Evolutionary conservation across 2,329 filamentous ascomycete genomes (phyloP).

Genomic region (Diaporthe destruens): DNA sequence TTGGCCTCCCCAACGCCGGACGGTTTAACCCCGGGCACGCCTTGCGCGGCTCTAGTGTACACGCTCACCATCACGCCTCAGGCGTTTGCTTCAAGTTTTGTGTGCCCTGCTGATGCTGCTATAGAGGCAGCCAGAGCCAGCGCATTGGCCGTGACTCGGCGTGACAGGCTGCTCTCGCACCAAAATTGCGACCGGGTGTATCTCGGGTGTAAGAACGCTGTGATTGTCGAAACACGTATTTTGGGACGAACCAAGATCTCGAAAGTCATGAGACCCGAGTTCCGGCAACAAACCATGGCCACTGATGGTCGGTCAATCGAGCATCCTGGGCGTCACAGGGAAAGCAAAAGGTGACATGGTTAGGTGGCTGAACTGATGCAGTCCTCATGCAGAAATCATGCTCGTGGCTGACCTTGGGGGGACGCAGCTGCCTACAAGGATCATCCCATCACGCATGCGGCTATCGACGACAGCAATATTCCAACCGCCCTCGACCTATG

Average conservation of each 20-base stretch:
- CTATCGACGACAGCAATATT: conserved; percentile 10
- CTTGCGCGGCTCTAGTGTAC: no score
- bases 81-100: background rate
- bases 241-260: conserved; percentile 28
- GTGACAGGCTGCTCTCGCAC: conserved; percentile 6
- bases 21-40: background rate
- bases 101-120: background rate
- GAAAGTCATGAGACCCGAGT: conserved; percentile 8
- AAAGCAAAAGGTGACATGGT: background rate
- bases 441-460: conserved; percentile 3
- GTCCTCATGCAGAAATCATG: conserved; percentile 11
- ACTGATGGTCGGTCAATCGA: background rate
- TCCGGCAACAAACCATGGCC: background rate
- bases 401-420: background rate
- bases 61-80: background rate
- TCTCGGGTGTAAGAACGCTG: conserved; percentile 18
- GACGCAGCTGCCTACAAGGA: conserved; percentile 1
- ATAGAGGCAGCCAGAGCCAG: background rate
- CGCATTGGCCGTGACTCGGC: background rate
- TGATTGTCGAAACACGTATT: conserved; percentile 15
- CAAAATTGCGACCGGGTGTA: background rate
- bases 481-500: background rate
- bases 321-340: conserved; percentile 8
- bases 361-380: conserved; percentile 8
- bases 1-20: no score